phyloP scores from a whole-genome alignment of 805 yeast species.

The Saccharomycopsis malanga region DNA sequence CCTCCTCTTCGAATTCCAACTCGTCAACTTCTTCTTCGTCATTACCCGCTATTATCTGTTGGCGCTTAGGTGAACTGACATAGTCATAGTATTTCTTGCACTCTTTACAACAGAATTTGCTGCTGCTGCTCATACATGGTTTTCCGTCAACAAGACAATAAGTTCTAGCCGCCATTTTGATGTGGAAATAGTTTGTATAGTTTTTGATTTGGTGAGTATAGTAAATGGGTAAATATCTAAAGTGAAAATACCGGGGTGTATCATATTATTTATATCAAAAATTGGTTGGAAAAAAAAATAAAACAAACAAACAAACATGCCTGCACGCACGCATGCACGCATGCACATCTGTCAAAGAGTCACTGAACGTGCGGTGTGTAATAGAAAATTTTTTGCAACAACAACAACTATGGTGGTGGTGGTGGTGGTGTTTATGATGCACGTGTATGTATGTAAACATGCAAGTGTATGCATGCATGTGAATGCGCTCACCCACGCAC shows the following conservation, averaged over 20 bases:
- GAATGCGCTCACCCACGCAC: neutral
- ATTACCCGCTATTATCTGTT: neutral
- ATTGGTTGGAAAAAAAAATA: neutral
- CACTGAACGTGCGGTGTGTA: neutral
- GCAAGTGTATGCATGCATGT: neutral
- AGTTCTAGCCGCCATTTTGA: too few species aligned
- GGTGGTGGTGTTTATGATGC: neutral
- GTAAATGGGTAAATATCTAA: too few species aligned
- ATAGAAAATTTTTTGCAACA: neutral
- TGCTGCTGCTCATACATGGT: slow-evolving; percentile 9
- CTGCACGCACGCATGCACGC: neutral
- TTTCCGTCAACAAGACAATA: slow-evolving; percentile 22
- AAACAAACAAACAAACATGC: neutral
- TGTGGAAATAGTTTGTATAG: too few species aligned
- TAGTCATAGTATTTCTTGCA: slow-evolving; percentile 18
- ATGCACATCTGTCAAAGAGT: slow-evolving; percentile 1
- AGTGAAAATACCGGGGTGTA: too few species aligned
- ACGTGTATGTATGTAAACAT: neutral
- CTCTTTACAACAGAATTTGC: slow-evolving; percentile 20
- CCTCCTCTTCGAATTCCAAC: slow-evolving; percentile 20
- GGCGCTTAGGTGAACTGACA: slow-evolving; percentile 8
- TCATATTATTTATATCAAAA: too few species aligned
- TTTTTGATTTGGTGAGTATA: too few species aligned
- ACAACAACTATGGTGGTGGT: neutral
- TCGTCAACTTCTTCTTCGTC: slow-evolving; percentile 15